Evolutionary conservation across 2,329 filamentous ascomycete genomes (phyloP).

Genomic region (Exophiala calicioides): DNA sequence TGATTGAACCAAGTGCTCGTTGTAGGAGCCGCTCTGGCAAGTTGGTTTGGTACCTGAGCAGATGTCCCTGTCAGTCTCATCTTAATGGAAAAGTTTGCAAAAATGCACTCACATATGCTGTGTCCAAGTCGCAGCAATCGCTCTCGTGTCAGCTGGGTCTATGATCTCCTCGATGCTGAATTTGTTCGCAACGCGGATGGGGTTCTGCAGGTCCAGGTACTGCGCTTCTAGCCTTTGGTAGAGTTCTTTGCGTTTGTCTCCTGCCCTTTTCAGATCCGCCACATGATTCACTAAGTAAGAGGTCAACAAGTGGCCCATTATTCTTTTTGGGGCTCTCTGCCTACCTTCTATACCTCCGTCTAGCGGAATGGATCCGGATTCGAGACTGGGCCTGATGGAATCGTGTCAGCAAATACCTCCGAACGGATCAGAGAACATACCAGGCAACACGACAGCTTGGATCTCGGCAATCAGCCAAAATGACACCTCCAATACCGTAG

Average conservation of each 20-base stretch:
- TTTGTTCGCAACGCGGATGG: slow-evolving; percentile 63
- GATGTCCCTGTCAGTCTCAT: slow-evolving; percentile 37
- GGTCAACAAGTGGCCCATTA: too few species aligned
- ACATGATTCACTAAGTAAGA: slow-evolving; percentile 58
- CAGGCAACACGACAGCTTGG: slow-evolving; percentile 61
- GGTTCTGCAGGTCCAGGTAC: slow-evolving; percentile 64
- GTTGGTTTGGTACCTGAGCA: slow-evolving; percentile 52
- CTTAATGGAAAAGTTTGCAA: not conserved
- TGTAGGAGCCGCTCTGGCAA: slow-evolving; percentile 51
- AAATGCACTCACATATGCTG: slow-evolving; percentile 6
- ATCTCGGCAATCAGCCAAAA: slow-evolving; percentile 64
- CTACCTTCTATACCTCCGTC: slow-evolving; percentile 62
- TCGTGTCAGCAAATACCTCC: too few species aligned
- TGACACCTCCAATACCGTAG: slow-evolving; percentile 64
- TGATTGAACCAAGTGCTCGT: too few species aligned
- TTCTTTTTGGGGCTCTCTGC: not conserved
- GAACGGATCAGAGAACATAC: not conserved
- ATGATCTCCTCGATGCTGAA: slow-evolving; percentile 67
- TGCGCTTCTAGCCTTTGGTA: slow-evolving; percentile 61
- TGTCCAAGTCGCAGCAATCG: slow-evolving; percentile 57
- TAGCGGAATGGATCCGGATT: slow-evolving; percentile 64
- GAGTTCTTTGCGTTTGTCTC: slow-evolving; percentile 51
- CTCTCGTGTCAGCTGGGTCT: slow-evolving; percentile 60
- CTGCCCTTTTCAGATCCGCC: slow-evolving; percentile 53
- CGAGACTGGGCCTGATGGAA: slow-evolving; percentile 62